These are phyloP conservation scores for Daldinia bambusicola DNA, from an alignment of 495 filamentous ascomycete genomes.

Conservation along the genomic window DNA sequence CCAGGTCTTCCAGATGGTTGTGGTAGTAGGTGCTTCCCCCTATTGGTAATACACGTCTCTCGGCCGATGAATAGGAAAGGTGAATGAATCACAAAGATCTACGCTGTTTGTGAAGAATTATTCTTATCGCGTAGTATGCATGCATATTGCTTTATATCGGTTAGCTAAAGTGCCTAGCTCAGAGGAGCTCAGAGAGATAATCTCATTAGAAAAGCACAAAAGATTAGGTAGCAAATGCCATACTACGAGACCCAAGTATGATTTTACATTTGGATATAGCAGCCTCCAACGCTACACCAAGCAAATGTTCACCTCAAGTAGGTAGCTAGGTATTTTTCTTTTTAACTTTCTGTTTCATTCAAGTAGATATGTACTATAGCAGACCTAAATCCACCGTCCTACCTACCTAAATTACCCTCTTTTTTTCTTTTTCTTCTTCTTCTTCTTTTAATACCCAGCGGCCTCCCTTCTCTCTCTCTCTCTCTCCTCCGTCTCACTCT, in stretches of 20 bases:
- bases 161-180: background rate
- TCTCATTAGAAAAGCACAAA: background rate
- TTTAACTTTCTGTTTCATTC: constrained; percentile 7
- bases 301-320: background rate
- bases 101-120: background rate
- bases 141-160: background rate
- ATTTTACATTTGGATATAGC: background rate
- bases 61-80: background rate
- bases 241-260: background rate
- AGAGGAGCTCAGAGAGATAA: background rate
- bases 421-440: too few species aligned
- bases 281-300: background rate
- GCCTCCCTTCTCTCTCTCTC: background rate
- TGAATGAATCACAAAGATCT: background rate
- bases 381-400: constrained; percentile 4
- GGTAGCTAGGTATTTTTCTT: background rate
- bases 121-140: constrained; percentile 5
- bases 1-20: background rate
- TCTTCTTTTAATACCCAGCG: background rate
- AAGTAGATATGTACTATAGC: constrained; percentile 6
- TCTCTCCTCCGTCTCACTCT: background rate
- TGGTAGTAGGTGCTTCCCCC: background rate
- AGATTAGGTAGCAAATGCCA: too few species aligned
- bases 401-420: constrained; percentile 3
- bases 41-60: background rate